These are phyloP conservation scores for Iris pallida DNA, from an alignment of 116 monocot genomes.

Conservation along the genomic window DNA sequence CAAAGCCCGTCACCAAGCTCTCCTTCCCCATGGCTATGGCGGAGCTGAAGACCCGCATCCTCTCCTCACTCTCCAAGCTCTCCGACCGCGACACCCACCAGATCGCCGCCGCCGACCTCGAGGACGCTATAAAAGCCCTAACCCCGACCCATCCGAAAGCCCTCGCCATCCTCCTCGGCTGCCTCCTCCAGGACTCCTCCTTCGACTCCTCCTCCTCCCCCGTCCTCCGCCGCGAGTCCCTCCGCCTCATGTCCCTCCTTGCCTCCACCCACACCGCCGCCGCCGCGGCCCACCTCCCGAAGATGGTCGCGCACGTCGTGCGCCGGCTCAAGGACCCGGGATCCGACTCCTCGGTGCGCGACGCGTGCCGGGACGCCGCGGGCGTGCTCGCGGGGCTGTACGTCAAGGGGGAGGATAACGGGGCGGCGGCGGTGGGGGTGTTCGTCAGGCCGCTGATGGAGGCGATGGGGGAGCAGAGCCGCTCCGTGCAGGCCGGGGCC, in stretches of 20 bases:
- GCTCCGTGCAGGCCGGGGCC: constrained; percentile 64
- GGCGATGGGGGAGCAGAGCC: constrained; percentile 78
- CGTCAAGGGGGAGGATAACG: constrained; percentile 15
- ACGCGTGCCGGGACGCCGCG: constrained; percentile 62
- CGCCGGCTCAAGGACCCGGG: constrained; percentile 71
- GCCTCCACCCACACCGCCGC: constrained; percentile 60
- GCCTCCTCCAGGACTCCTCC: constrained; percentile 52
- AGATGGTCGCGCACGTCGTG: constrained; percentile 65
- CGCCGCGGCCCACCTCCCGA: constrained; percentile 55
- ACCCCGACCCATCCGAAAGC: constrained; percentile 55
- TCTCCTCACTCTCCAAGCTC: constrained; percentile 68
- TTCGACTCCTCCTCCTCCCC: constrained; percentile 16
- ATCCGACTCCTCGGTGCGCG: constrained; percentile 72
- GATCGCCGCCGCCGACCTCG: constrained; percentile 81
- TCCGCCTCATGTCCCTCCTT: constrained; percentile 59
- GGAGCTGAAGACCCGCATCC: constrained; percentile 73
- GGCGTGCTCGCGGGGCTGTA: constrained; percentile 60
- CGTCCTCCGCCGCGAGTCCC: constrained; percentile 37
- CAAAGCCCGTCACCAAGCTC: no score
- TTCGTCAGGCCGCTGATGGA: constrained; percentile 84
- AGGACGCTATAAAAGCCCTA: constrained; percentile 49
- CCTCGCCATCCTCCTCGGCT: constrained; percentile 52
- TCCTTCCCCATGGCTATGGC: constrained; percentile 75
- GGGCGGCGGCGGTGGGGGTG: constrained; percentile 33
- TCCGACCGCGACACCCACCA: constrained; percentile 94